Conservation (phyloP, 2,329 filamentous ascomycete species). For the Pseudogymnoascus sp. region DNA sequence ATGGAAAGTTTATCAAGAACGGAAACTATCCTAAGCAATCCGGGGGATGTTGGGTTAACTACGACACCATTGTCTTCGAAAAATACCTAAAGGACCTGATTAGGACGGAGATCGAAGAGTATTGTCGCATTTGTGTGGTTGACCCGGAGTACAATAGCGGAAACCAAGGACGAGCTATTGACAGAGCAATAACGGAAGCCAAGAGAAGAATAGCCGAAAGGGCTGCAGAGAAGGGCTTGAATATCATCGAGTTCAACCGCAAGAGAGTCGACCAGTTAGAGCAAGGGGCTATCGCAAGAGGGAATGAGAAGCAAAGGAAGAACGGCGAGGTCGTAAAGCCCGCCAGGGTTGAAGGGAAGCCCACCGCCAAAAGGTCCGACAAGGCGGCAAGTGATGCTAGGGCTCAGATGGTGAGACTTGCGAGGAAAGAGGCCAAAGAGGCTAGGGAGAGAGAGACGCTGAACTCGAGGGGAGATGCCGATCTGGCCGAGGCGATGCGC, state of each 20-base stretch:
- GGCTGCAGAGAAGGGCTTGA: neutral
- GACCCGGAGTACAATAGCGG: slow-evolving; percentile 47
- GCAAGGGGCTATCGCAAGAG: neutral
- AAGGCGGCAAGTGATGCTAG: neutral
- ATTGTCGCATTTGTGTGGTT: slow-evolving; percentile 51
- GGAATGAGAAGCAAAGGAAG: neutral
- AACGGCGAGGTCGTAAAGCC: neutral
- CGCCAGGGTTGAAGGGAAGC: neutral
- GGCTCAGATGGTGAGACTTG: neutral
- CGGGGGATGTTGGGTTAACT: slow-evolving; percentile 54
- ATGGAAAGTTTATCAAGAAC: slow-evolving; percentile 44
- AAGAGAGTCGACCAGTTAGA: neutral
- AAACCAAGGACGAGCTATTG: slow-evolving; percentile 21
- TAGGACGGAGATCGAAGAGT: slow-evolving; percentile 53
- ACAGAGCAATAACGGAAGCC: slow-evolving; percentile 10
- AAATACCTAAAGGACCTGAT: slow-evolving; percentile 43
- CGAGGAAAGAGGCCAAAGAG: slow-evolving; percentile 21
- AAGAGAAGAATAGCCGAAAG: slow-evolving; percentile 10
- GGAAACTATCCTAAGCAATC: slow-evolving; percentile 54
- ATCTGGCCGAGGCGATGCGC: slow-evolving; percentile 18
- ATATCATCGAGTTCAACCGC: neutral
- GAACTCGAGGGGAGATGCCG: slow-evolving; percentile 24
- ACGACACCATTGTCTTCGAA: slow-evolving; percentile 53
- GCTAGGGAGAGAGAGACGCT: slow-evolving; percentile 20
- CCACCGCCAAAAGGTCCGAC: neutral